Conservation (phyloP, 139 green algal genomes). For the Closterium sp. region DNA sequence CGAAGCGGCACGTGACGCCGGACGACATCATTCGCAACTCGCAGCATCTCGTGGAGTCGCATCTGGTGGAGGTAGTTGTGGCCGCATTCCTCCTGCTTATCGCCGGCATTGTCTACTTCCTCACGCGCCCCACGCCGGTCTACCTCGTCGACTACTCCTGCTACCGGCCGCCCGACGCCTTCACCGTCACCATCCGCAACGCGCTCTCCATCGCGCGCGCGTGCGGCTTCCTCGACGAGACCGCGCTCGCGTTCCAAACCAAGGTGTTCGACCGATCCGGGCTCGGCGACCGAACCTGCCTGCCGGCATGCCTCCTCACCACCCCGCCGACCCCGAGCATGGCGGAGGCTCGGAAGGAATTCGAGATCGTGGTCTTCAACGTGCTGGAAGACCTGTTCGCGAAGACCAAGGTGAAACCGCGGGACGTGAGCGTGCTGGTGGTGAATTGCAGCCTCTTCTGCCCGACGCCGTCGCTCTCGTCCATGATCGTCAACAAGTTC, state of each 20-base stretch:
- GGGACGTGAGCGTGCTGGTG: slow-evolving; percentile 85
- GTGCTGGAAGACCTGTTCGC: slow-evolving; percentile 37
- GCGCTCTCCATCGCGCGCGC: not conserved
- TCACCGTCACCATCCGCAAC: slow-evolving; percentile 15
- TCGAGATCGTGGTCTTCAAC: slow-evolving; percentile 76
- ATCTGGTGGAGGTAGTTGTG: slow-evolving; percentile 68
- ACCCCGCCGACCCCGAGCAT: slow-evolving; percentile 62
- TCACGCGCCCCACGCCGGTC: slow-evolving; percentile 62
- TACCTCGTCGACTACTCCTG: slow-evolving; percentile 87
- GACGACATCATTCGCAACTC: slow-evolving; percentile 76
- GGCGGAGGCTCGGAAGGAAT: slow-evolving; percentile 76
- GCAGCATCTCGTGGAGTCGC: slow-evolving; percentile 62
- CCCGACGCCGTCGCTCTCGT: slow-evolving; percentile 84
- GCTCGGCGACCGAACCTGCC: slow-evolving; percentile 86
- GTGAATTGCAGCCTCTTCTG: slow-evolving; percentile 97
- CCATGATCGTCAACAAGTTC: slow-evolving; percentile 95
- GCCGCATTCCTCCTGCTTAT: not conserved
- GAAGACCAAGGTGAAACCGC: slow-evolving; percentile 61
- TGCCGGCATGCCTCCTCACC: slow-evolving; percentile 68
- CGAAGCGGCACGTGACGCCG: slow-evolving; percentile 55
- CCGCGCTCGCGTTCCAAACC: slow-evolving; percentile 83
- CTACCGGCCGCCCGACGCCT: slow-evolving; percentile 11
- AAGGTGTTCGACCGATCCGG: slow-evolving; percentile 82
- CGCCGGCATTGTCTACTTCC: slow-evolving; percentile 21
- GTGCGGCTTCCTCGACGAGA: slow-evolving; percentile 47